Evolutionary conservation across 2,329 filamentous ascomycete species (phyloP).

Genomic region (Clonostachys byssicola): DNA sequence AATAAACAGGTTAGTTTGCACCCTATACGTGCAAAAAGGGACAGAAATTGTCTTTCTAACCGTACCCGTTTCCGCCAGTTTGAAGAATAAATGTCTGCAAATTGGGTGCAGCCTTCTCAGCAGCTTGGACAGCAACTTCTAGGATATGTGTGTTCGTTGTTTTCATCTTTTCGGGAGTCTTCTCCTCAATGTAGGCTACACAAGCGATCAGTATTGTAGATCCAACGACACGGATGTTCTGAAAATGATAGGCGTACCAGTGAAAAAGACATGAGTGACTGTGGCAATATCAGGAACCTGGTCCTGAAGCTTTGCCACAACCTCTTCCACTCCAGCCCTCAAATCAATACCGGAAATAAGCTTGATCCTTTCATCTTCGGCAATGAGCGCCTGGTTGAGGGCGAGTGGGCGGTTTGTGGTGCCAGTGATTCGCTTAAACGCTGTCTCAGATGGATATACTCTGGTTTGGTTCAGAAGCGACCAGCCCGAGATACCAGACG

Average conservation of each 20-base stretch:
- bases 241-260: slow-evolving; percentile 1
- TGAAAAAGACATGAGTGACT: slow-evolving; percentile 9
- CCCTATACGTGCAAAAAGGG: no score
- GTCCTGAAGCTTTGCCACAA: background rate
- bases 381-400: slow-evolving; percentile 2
- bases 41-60: background rate
- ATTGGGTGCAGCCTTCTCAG: slow-evolving; percentile 1
- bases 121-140: slow-evolving; percentile 4
- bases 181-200: slow-evolving; percentile 6
- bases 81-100: slow-evolving; percentile 8
- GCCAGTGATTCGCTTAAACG: slow-evolving; percentile 9
- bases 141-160: slow-evolving; percentile 1
- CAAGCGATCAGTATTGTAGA: background rate
- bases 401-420: slow-evolving; percentile 7
- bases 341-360: slow-evolving; percentile 7
- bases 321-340: slow-evolving; percentile 4
- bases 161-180: background rate
- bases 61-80: slow-evolving; percentile 8
- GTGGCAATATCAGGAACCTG: slow-evolving; percentile 5
- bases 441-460: slow-evolving; percentile 4
- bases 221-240: background rate
- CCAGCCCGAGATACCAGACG: slow-evolving; percentile 11
- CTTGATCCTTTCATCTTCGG: slow-evolving; percentile 4
- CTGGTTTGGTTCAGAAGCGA: slow-evolving; percentile 8
- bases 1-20: background rate